Base-by-base conservation (phyloP, 2,329 filamentous ascomycete species). In the Colletotrichum abscissum region DNA sequence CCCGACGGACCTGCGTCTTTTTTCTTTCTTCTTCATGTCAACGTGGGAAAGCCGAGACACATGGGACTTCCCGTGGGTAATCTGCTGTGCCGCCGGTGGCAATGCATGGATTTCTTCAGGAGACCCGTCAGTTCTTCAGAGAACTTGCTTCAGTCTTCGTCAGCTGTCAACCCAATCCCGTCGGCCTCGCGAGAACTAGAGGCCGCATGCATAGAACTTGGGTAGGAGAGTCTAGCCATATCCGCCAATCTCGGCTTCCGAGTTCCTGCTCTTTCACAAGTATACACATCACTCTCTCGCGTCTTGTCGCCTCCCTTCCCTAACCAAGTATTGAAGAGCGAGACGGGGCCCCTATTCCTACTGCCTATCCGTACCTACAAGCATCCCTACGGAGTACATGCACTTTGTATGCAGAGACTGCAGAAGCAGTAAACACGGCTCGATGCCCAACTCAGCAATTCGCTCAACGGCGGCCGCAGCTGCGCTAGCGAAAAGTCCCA, bases 401-500 rank as follows among this genome's bases (percentile, higher is more conserved):
- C 6, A 49, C 19, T 72, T 68, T 26, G 24, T 22, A 4, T 58
- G 57, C 52, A 52, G 49, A 14, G 28, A 8, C 19, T 11, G 42
- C 38, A 42, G 1, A 42, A 5, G 38, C 5, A 42, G 38, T 16
- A 5, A 42, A 42, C 19, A 8, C 24, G 46, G 55, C 19, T 33
- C 49, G 19, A 16, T 63, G n/a, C 52, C 26, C 52, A 49, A 57
- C 35, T 46, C 59, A 64, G 67, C 49, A 52, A 30, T 19, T 55
- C 28, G 58, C 64, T 24, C 30, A 42, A 28, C n/a, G 11, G 11
- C 8, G 19, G 42, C 19, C 59, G 26, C 26, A 52, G 42, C 52
- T 22, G 63, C 54, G 33, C 62, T 69, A 69, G 69, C 30, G 33
- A 72, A 63, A 63, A 54, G 33, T 4, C 54, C 26, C 38, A 19